Base-by-base conservation (phyloP, 2,329 filamentous ascomycete species). In the Blumeriella jaapii region DNA sequence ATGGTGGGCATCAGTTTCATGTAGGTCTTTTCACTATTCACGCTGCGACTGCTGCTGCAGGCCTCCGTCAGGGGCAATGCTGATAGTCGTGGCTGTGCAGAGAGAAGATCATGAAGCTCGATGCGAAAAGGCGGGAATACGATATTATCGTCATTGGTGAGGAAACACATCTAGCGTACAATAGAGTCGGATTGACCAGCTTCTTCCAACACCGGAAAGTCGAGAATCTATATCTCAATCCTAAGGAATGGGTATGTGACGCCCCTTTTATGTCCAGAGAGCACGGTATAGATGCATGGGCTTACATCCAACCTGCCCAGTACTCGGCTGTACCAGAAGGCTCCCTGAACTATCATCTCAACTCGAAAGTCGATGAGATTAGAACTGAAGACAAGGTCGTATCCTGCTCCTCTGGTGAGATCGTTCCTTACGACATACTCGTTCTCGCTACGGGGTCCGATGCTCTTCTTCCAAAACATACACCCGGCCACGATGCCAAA, bases 1-100 rank as follows among this genome's bases (percentile, higher is more conserved):
- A 95, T 95, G 87, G 86, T 94, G 28, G 84, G 81, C 24, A 80
- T 91, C 48, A 78, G 82, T 26, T 89, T 93, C 56, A 84, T 93
- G 82, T 89, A 61, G 67, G 79, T 66, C n/a, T n/a, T n/a, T n/a
- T n/a, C n/a, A n/a, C n/a, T n/a, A n/a, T n/a, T n/a, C n/a, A n/a
- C n/a, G n/a, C n/a, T n/a, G n/a, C n/a, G n/a, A n/a, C n/a, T n/a
- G n/a, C n/a, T n/a, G n/a, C n/a, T n/a, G n/a, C n/a, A n/a, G n/a
- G n/a, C 13, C 6, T 22, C 9, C 5, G 4, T 20, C 7, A 20
- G 18, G 13, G 6, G 14, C 19, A 11, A 34, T 19, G 13, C 16
- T 12, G 5, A 11, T 12, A n/a, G 30, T 14, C 4, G 29, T 41
- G 29, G 37, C 13, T 5, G 2, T 22, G 13, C 49, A 93, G 85